Conservation (phyloP, 1,284 basidiomycete species). For the Malassezia sp. region DNA sequence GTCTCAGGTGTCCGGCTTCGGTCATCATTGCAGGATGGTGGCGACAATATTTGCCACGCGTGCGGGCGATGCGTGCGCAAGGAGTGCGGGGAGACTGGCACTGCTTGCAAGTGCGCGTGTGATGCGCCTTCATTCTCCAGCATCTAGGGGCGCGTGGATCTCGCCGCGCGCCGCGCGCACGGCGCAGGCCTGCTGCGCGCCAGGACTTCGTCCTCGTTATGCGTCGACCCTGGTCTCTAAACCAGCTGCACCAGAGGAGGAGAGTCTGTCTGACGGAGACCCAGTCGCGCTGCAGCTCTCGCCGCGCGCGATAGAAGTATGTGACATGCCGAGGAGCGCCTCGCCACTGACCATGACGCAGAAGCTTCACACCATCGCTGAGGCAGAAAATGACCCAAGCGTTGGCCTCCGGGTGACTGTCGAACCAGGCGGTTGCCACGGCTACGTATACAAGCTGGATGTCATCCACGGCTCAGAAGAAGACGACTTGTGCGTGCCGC, state of each 20-base stretch:
- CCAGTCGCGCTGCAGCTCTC: slow-evolving; percentile 30
- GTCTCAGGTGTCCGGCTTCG: too few relatives aligned
- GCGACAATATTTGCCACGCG: too few relatives aligned
- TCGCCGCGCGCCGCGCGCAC: too few relatives aligned
- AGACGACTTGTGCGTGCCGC: slow-evolving; percentile 60
- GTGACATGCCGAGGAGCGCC: not conserved
- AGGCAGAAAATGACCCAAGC: slow-evolving; percentile 54
- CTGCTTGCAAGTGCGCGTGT: too few relatives aligned
- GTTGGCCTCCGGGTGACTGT: slow-evolving; percentile 65
- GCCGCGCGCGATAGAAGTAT: slow-evolving; percentile 29
- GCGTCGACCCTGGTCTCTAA: slow-evolving; percentile 18
- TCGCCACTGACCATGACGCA: not conserved
- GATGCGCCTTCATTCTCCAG: too few relatives aligned
- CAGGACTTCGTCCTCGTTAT: too few relatives aligned
- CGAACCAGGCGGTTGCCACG: slow-evolving; percentile 81
- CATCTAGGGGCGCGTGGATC: too few relatives aligned
- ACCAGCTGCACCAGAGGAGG: slow-evolving; percentile 36
- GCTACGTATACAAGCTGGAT: slow-evolving; percentile 81
- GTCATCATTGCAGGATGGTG: too few relatives aligned
- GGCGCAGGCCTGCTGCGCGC: too few relatives aligned
- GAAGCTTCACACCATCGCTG: slow-evolving; percentile 27
- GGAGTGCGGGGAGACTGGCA: too few relatives aligned
- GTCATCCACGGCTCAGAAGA: slow-evolving; percentile 54
- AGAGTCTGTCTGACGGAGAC: slow-evolving; percentile 25
- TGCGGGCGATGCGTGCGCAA: too few relatives aligned